Percentiles rank a stretch among this genome's conserved stretches.
phyloP scores from a whole-genome alignment of 2,329 filamentous ascomycete genomes.

The Pseudocercospora musae region DNA sequence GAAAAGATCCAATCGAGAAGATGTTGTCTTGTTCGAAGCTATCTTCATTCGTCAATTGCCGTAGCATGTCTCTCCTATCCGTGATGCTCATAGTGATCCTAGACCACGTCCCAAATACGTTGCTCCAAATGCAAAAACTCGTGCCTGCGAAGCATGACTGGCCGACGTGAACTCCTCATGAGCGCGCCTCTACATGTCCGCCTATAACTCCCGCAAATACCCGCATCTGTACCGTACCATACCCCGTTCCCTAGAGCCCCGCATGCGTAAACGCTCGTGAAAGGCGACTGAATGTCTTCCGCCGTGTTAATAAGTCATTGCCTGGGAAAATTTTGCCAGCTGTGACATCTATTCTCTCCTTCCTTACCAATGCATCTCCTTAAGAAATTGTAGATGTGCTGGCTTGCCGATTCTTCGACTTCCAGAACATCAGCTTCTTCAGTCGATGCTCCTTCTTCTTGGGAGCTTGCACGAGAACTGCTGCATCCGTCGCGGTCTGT shows the following conservation, averaged over 20 bases:
- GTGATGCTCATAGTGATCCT: conserved; percentile 8
- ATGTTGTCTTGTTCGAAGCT: background rate
- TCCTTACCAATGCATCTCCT: background rate
- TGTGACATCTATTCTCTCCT: background rate
- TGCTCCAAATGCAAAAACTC: conserved; percentile 4
- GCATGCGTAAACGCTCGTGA: conserved; percentile 17
- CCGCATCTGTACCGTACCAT: conserved; percentile 8
- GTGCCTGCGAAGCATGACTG: conserved; percentile 7
- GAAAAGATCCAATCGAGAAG: background rate
- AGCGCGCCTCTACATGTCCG: conserved; percentile 16
- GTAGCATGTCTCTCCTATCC: background rate
- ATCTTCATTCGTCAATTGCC: conserved; percentile 4
- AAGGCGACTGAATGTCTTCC: background rate
- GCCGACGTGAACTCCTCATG: conserved; percentile 1
- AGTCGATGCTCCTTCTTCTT: conserved; percentile 68
- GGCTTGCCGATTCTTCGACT: conserved; percentile 46
- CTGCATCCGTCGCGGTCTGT: conserved; percentile 51
- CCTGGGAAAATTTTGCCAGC: background rate
- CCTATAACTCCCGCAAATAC: conserved; percentile 14
- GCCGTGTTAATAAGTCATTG: conserved; percentile 4
- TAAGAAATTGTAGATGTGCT: conserved; percentile 22
- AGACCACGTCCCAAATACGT: conserved; percentile 4
- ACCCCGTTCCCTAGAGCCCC: conserved; percentile 2
- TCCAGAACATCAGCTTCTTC: conserved; percentile 79
- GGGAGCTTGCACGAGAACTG: conserved; percentile 58